Percentiles rank a stretch among this genome's conserved stretches.
phyloP scores from a whole-genome alignment of 352 stramenopile genomes.

The Phytophthora sp. region DNA sequence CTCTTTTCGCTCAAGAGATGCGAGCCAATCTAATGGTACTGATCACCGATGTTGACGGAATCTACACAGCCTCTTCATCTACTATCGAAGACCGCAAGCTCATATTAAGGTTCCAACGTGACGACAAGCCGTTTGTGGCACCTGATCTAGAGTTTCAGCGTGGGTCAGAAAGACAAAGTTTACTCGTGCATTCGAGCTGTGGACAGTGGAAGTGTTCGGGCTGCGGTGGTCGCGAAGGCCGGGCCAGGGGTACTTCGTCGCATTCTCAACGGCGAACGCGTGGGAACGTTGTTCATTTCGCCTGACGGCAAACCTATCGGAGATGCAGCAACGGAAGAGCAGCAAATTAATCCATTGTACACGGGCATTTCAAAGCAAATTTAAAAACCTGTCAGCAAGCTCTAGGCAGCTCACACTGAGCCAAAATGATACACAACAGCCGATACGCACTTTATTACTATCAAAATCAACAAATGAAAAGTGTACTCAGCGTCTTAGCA shows the following conservation, averaged over 20 bases:
- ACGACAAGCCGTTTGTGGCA: constrained; percentile 50
- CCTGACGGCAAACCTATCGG: constrained; percentile 55
- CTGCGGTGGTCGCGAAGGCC: constrained; percentile 72
- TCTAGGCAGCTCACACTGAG: no score
- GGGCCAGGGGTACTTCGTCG: constrained; percentile 62
- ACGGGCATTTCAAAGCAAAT: constrained; percentile 55
- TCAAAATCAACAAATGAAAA: no score
- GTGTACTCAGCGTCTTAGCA: no score
- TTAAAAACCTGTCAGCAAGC: constrained; percentile 41
- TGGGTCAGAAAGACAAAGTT: constrained; percentile 86
- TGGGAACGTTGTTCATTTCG: constrained; percentile 73
- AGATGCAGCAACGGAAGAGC: constrained; percentile 40
- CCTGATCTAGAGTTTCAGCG: constrained; percentile 61
- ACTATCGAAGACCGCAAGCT: constrained; percentile 30
- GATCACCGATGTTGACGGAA: constrained; percentile 76
- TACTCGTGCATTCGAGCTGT: constrained; percentile 82
- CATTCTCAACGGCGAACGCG: constrained; percentile 67
- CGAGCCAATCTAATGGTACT: constrained; percentile 77
- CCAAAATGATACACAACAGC: no score
- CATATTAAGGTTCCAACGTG: constrained; percentile 57
- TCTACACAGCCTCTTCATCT: constrained; percentile 53
- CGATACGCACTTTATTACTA: no score
- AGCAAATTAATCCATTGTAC: constrained; percentile 73
- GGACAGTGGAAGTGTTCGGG: constrained; percentile 63
- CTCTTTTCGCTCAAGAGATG: constrained; percentile 78